Evolutionary conservation across 2,329 filamentous ascomycete genomes (phyloP), one percentile per base, ranked within the genome.

Genomic region (Hymenoscyphus salicellus): DNA sequence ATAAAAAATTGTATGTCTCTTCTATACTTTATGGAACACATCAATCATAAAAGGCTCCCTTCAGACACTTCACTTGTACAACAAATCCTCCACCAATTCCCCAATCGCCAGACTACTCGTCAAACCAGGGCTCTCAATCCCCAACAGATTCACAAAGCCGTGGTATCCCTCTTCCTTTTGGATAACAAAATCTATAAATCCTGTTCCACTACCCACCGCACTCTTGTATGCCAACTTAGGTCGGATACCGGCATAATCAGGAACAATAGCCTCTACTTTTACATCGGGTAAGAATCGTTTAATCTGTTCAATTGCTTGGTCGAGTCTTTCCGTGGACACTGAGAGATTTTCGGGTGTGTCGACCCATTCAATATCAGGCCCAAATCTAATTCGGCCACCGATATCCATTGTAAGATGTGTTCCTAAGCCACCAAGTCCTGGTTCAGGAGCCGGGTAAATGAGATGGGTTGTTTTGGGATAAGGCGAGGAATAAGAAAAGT

Each of bases 351-450:
- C 78, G 0, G 92, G 86, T 0, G 82, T 79, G 58, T 89, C 84
- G 0, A 97, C 89, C 95, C 95, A 98, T 76, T 98, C 92, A 16
- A 97, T 90, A 74, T 99, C 95, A 0, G 95, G 95, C 0, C 95
- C 95, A 77, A 99, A 99, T 43, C 92, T 89, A 55, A 98, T 84
- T 0, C 91, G 86, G 0, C 94, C 93, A 0, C 82, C 84, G 78
- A 98, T 84, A 76, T 99, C 95, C 64, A 98, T 84, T 0, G 95
- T 99, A 20, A 99, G 81, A 77, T 99, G 95, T 0, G 95, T 98
- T 58, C 95, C 95, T 0, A 99, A 80, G 0, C 95, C 94, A 60
- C 87, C 93, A 26, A 89, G 85, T 1, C 93, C 93, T 0, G 93
- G 90, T 8, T 90, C 82, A 0, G 94, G 93, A 0, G 90, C 93